A percentile compares a stretch with the other conserved stretches of the same genome.
These are phyloP conservation scores for Didymella lethalis DNA, from an alignment of 2,329 filamentous ascomycete species.

Conservation along the genomic window DNA sequence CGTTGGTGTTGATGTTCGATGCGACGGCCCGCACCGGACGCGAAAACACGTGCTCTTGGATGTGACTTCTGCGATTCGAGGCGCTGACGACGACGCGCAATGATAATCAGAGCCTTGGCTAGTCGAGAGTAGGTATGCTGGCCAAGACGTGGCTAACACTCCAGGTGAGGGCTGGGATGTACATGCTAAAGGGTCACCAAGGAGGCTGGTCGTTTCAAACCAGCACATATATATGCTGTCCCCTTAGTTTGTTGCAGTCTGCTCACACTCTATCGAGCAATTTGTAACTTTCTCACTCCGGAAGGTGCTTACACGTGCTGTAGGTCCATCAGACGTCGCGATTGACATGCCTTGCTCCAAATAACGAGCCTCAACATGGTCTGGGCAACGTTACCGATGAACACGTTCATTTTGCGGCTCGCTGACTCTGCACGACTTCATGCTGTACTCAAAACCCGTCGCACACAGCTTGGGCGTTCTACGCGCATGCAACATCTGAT, in stretches of 20 bases:
- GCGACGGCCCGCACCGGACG: constrained; percentile 12
- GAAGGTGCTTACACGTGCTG: background rate
- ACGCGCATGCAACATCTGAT: constrained; percentile 5
- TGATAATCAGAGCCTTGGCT: background rate
- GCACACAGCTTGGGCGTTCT: constrained; percentile 2
- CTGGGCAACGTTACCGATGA: constrained; percentile 3
- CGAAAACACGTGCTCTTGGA: background rate
- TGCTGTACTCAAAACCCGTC: constrained; percentile 9
- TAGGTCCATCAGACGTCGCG: background rate
- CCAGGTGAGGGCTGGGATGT: constrained; percentile 8
- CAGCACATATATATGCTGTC: constrained; percentile 7
- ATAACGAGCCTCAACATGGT: constrained; percentile 4
- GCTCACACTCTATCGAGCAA: background rate
- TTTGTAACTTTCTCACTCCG: background rate
- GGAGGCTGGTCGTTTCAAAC: constrained; percentile 3
- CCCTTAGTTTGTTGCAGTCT: background rate
- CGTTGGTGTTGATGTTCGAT: constrained; percentile 18
- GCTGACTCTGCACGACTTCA: constrained; percentile 5
- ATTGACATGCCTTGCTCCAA: background rate
- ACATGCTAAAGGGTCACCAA: background rate
- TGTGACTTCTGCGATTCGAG: background rate
- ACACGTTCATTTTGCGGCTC: background rate
- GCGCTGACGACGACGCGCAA: background rate
- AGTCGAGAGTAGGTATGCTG: background rate
- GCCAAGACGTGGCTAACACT: background rate